These are phyloP conservation scores for Pyrenophora seminiperda DNA, from an alignment of 2,329 filamentous ascomycete species.

Conservation along the genomic window DNA sequence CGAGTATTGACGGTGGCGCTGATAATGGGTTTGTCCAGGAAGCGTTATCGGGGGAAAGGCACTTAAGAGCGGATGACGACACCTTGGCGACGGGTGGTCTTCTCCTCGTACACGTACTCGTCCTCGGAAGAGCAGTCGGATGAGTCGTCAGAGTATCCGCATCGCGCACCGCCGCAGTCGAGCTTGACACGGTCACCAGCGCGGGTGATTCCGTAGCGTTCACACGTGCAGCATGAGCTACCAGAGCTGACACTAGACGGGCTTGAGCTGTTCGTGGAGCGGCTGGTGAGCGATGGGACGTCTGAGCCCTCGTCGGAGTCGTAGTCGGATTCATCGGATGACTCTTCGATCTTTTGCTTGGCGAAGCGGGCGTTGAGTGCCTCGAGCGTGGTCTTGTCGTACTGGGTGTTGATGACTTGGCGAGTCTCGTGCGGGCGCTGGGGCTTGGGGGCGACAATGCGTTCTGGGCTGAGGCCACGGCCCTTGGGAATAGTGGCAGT, in stretches of 20 bases:
- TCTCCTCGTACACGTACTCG: conserved; percentile 59
- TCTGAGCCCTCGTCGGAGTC: conserved; percentile 77
- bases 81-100: conserved; percentile 55
- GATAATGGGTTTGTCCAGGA: conserved; percentile 8
- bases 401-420: conserved; percentile 82
- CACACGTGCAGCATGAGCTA: conserved; percentile 77
- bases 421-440: conserved; percentile 85
- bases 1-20: neutral
- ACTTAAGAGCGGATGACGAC: conserved; percentile 50
- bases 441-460: conserved; percentile 90
- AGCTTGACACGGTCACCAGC: conserved; percentile 92
- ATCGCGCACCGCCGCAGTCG: conserved; percentile 89
- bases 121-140: conserved; percentile 74
- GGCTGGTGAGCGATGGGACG: conserved; percentile 71
- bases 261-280: conserved; percentile 71
- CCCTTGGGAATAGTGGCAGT: conserved; percentile 79
- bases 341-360: conserved; percentile 63
- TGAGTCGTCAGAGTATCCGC: conserved; percentile 77
- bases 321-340: conserved; percentile 55
- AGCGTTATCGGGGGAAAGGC: neutral
- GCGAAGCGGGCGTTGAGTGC: conserved; percentile 78
- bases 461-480: conserved; percentile 82
- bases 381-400: conserved; percentile 75
- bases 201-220: conserved; percentile 95
- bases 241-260: conserved; percentile 63